Base-by-base conservation (phyloP, 163 green algal species). In the Volvox carteri region DNA sequence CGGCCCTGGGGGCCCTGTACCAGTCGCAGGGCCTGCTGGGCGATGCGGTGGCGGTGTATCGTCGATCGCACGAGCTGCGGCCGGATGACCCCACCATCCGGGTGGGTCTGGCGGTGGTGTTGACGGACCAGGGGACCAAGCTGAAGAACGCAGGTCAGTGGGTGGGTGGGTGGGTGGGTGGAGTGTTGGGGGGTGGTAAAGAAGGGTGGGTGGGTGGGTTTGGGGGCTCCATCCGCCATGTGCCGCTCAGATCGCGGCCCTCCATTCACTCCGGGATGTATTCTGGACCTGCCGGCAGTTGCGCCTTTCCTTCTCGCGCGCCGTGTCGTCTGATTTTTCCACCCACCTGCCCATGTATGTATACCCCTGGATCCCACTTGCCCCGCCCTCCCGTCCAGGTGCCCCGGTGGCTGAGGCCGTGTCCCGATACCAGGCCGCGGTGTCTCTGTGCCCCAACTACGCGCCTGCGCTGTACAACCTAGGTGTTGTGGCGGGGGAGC, bases 401-500 rank as follows among this genome's bases (percentile, higher is more conserved):
- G 85, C 70, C 28, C 41, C 84, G 19, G 1, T 89, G 84, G 33
- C 73, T 4, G 87, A 86, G 44, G 87, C 30, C 3, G 54, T 91
- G 73, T 52, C 42, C 14, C 85, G 87, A 37, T 96, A 96, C 89
- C 73, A 91, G 54, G 77, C 88, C 23, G 96, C 95, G 0, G 44
- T 96, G 3, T 79, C 90, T 21, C 74, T 94, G 21, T 95, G 85
- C 68, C 92, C 94, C 33, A 39, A 37, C 19, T 97, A 97, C 68
- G 94, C 96, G 1, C 92, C 95, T 6, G 96, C 94, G 1, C 93
- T 96, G 87, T 98, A 98, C 94, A 98, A 98, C 93, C 86, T 97
- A n/a, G 96, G 95, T 2, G 96, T 98, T 33, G 85, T 96, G 42
- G 90, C 95, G 37, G 95, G 87, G 28, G 95, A 98, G 79, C 60